Conservation (phyloP, 805 yeast genomes). For the Cyberlindnera mississippiensis region DNA sequence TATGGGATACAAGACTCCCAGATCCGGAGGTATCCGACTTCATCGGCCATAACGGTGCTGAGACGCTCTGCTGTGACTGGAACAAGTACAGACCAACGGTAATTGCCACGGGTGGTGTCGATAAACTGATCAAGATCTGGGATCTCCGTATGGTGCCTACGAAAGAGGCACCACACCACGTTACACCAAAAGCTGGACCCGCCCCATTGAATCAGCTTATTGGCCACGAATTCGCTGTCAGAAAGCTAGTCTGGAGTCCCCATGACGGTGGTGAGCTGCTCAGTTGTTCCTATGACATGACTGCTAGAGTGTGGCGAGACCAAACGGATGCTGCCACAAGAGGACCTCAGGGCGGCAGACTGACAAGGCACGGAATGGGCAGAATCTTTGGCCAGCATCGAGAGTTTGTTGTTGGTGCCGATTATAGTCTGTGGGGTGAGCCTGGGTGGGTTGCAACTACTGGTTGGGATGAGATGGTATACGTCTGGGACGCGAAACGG, state of each 20-base stretch:
- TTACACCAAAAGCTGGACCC: slow-evolving; percentile 44
- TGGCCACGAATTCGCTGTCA: slow-evolving; percentile 88
- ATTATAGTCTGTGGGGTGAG: slow-evolving; percentile 95
- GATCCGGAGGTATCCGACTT: slow-evolving; percentile 54
- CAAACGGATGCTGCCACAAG: slow-evolving; percentile 54
- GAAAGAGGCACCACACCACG: slow-evolving; percentile 32
- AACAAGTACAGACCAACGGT: slow-evolving; percentile 81
- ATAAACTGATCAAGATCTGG: slow-evolving; percentile 80
- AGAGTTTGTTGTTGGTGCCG: slow-evolving; percentile 91
- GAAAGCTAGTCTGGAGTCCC: slow-evolving; percentile 86
- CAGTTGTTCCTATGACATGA: slow-evolving; percentile 89
- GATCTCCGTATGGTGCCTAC: slow-evolving; percentile 68
- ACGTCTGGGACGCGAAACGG: slow-evolving; percentile 75
- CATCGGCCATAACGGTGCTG: slow-evolving; percentile 76
- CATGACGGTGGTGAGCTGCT: slow-evolving; percentile 68
- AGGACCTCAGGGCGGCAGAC: slow-evolving; percentile 42
- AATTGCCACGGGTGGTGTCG: slow-evolving; percentile 90
- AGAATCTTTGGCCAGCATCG: slow-evolving; percentile 62
- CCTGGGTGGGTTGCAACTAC: slow-evolving; percentile 94
- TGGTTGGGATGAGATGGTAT: slow-evolving; percentile 96
- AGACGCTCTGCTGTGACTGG: slow-evolving; percentile 79
- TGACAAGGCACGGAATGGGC: slow-evolving; percentile 48
- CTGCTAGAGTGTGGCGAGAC: slow-evolving; percentile 82
- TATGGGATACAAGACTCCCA: slow-evolving; percentile 80
- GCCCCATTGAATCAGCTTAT: slow-evolving; percentile 71